Percentiles rank a stretch among this genome's conserved stretches.
Conservation (phyloP, 2,329 filamentous ascomycete species). For the Hymenoscyphus linearis region DNA sequence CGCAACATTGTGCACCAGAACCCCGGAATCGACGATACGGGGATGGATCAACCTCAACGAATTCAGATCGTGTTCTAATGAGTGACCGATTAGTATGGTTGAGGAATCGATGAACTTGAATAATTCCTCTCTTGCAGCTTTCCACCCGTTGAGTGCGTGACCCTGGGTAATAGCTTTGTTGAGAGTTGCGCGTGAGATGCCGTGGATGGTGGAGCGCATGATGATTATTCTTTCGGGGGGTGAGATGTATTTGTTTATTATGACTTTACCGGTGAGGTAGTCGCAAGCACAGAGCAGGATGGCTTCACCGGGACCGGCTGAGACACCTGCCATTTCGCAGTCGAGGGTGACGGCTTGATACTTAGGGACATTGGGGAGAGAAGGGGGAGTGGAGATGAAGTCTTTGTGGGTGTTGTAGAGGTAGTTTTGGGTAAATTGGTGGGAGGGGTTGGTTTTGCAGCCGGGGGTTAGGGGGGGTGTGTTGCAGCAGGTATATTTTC, state of each 20-base stretch:
- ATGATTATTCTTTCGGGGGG: conserved; percentile 33
- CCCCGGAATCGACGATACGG: conserved; percentile 40
- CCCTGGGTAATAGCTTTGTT: conserved; percentile 28
- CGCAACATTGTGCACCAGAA: conserved; percentile 37
- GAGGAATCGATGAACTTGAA: conserved; percentile 38
- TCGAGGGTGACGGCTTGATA: conserved; percentile 39
- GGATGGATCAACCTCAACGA: conserved; percentile 39
- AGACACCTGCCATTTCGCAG: conserved; percentile 43
- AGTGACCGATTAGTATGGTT: conserved; percentile 46
- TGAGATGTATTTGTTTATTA: conserved; percentile 40
- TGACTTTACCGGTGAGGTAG: conserved; percentile 40
- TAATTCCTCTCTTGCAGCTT: conserved; percentile 38
- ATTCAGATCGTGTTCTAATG: conserved; percentile 40
- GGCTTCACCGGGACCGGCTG: conserved; percentile 29
- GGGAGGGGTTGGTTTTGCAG: conserved; percentile 13
- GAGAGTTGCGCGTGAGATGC: conserved; percentile 34
- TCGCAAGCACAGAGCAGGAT: conserved; percentile 40
- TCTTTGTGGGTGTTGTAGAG: conserved; percentile 12
- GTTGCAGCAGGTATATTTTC: conserved; percentile 17
- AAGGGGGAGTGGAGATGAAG: conserved; percentile 12
- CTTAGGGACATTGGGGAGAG: conserved; percentile 10
- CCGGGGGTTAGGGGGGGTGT: conserved; percentile 2
- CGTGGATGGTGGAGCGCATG: conserved; percentile 37
- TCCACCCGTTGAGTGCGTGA: conserved; percentile 37
- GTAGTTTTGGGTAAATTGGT: conserved; percentile 14